These are phyloP conservation scores for Aspergillus vadensis DNA, from an alignment of 2,329 filamentous ascomycete genomes.

Conservation along the genomic window DNA sequence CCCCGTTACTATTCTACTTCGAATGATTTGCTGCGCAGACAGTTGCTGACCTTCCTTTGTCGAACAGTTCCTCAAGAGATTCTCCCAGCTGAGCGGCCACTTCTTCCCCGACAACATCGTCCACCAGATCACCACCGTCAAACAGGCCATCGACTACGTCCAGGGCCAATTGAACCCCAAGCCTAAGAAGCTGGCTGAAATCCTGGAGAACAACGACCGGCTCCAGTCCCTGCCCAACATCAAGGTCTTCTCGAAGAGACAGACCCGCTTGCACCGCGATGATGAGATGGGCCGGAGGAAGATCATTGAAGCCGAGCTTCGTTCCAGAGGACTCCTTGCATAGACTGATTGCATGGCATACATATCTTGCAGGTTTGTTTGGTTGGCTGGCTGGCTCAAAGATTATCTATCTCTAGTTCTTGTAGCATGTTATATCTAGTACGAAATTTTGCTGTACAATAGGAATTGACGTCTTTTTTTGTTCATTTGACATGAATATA, in stretches of 20 bases:
- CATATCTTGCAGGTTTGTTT: too few species aligned
- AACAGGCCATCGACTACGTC: constrained; percentile 58
- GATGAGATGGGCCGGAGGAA: constrained; percentile 74
- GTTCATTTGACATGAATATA: constrained; percentile 7
- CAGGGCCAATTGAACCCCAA: constrained; percentile 36
- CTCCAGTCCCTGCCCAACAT: constrained; percentile 68
- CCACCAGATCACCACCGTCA: constrained; percentile 56
- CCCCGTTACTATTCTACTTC: background rate
- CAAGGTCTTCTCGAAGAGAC: constrained; percentile 62
- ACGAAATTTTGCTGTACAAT: constrained; percentile 25
- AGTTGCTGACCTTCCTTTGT: constrained; percentile 41
- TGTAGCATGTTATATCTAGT: constrained; percentile 23
- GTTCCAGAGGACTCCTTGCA: constrained; percentile 62
- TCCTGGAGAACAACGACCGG: constrained; percentile 51
- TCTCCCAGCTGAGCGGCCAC: constrained; percentile 78
- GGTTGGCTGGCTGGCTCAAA: background rate
- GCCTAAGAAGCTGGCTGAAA: constrained; percentile 62
- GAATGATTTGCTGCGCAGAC: constrained; percentile 62
- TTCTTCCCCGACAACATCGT: constrained; percentile 72
- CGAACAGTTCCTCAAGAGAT: constrained; percentile 73
- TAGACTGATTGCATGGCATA: constrained; percentile 11
- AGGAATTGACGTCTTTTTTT: constrained; percentile 19
- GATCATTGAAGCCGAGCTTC: constrained; percentile 71
- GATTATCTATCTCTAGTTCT: constrained; percentile 20
- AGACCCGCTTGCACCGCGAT: constrained; percentile 73